These are phyloP conservation scores for Scleromitrula shiraiana DNA, from an alignment of 2,329 filamentous ascomycete genomes.

Conservation along the genomic window DNA sequence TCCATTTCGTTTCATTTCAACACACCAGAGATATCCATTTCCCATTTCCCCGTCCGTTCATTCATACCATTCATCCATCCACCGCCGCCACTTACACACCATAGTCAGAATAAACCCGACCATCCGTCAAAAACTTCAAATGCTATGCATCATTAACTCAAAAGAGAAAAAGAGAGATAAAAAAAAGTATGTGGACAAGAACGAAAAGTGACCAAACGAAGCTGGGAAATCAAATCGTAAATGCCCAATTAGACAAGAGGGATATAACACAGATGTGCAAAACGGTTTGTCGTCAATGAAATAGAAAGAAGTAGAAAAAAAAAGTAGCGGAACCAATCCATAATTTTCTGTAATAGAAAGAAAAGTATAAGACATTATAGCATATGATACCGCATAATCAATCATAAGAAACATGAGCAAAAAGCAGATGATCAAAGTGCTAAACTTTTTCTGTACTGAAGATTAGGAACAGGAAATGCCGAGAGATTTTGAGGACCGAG, in stretches of 20 bases:
- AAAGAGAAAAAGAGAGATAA: neutral
- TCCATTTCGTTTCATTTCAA: neutral
- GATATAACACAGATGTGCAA: neutral
- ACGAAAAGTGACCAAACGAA: neutral
- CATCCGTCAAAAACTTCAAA: neutral
- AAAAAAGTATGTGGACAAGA: neutral
- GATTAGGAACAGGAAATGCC: neutral
- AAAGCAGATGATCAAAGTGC: slow-evolving; percentile 8
- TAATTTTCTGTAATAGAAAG: slow-evolving; percentile 2
- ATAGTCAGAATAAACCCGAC: neutral
- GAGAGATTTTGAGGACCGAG: slow-evolving; percentile 5
- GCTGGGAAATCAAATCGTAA: neutral
- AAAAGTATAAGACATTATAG: slow-evolving; percentile 5
- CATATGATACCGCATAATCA: slow-evolving; percentile 3
- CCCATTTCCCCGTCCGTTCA: neutral
- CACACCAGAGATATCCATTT: neutral
- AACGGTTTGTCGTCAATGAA: slow-evolving; percentile 6
- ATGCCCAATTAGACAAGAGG: slow-evolving; percentile 4
- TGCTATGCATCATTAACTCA: slow-evolving; percentile 2
- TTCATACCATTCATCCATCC: neutral
- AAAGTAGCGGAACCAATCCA: no score
- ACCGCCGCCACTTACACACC: no score
- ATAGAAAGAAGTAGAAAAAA: neutral
- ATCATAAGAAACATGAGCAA: no score
- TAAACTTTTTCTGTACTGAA: slow-evolving; percentile 9